Evolutionary conservation across 352 stramenopile genomes (phyloP), one percentile per base, ranked within the genome.

Genomic region (Phytophthora sojae): DNA sequence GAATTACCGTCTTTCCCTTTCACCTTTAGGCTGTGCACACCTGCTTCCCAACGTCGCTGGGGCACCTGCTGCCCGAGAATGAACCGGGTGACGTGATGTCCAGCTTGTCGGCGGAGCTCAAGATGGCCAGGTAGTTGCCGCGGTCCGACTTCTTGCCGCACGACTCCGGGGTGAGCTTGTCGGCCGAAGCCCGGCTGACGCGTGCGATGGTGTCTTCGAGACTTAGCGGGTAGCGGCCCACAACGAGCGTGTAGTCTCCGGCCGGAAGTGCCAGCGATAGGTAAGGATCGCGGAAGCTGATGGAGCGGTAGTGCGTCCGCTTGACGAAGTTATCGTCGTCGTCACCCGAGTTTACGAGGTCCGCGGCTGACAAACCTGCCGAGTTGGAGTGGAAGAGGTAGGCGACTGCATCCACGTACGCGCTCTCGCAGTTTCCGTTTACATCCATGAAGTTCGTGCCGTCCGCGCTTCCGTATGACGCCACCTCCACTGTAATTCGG

Each of bases 201-300:
- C 75, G 75, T 47, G 76, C 68, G 42, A 93, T 76, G 0, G 83
- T 82, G 25, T 92, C 83, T 23, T 88, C 63, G 19, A 90, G 64
- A 25, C 61, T 89, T 52, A 93, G 62, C 30, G 86, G 88, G 59
- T 92, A 92, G 17, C 86, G 81, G 0, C 88, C 86, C 0, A 94
- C 74, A 14, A 85, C 81, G 7, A 94, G 77, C 23, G 83, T 66
- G 61, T 93, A 94, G 35, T 83, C 64, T 37, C 79, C 81, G 4
- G 64, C 25, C 4, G 78, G 80, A 1, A 94, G 65, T 0, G 75
- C 75, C 17, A 94, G 71, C 11, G 88, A 90, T 49, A 94, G 55
- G 67, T 83, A 95, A 49, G 88, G 86, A 26, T 93, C 88, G 4
- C 85, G 85, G 45, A 91, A 93, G 68, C 81, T 95, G 52, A 93